Conservation (phyloP, 768 basidiomycete species). For the Boletus reticuloceps region DNA sequence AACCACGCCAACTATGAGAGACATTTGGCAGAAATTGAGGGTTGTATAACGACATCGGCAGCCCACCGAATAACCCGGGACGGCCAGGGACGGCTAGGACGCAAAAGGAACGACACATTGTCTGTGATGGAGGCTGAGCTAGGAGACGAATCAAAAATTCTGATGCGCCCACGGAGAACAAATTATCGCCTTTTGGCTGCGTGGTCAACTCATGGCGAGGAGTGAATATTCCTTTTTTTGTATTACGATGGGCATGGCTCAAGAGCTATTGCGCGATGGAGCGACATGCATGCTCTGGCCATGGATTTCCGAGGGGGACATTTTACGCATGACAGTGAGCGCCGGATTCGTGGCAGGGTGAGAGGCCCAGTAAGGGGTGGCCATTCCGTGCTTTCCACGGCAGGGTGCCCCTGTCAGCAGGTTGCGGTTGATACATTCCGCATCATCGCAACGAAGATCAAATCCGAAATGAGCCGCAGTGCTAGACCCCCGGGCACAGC, state of each 20-base stretch:
- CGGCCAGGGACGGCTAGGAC: slow-evolving; percentile 14
- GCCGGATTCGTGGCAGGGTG: slow-evolving; percentile 7
- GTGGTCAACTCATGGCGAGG: slow-evolving; percentile 1
- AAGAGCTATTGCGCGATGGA: background rate
- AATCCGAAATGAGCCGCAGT: slow-evolving; percentile 7
- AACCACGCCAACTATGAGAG: background rate
- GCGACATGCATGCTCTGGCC: background rate
- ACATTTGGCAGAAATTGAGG: background rate
- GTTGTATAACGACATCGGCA: background rate
- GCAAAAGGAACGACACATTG: background rate
- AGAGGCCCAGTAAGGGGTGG: slow-evolving; percentile 13
- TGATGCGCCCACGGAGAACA: slow-evolving; percentile 20
- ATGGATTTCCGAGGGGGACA: slow-evolving; percentile 21
- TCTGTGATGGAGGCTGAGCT: slow-evolving; percentile 13
- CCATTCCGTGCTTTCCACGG: slow-evolving; percentile 27
- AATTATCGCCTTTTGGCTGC: background rate
- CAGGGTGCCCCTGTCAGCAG: slow-evolving; percentile 26
- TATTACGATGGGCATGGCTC: background rate
- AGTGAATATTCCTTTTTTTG: slow-evolving; percentile 1
- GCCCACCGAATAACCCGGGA: background rate
- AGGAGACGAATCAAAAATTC: slow-evolving; percentile 1
- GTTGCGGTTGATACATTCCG: slow-evolving; percentile 9
- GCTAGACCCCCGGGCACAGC: slow-evolving; percentile 21
- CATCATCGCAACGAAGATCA: slow-evolving; percentile 30
- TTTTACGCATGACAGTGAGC: slow-evolving; percentile 5